A percentile compares a stretch with the other conserved stretches of the same genome.
Conservation (phyloP, 805 yeast species). For the Wickerhamiella azyma region DNA sequence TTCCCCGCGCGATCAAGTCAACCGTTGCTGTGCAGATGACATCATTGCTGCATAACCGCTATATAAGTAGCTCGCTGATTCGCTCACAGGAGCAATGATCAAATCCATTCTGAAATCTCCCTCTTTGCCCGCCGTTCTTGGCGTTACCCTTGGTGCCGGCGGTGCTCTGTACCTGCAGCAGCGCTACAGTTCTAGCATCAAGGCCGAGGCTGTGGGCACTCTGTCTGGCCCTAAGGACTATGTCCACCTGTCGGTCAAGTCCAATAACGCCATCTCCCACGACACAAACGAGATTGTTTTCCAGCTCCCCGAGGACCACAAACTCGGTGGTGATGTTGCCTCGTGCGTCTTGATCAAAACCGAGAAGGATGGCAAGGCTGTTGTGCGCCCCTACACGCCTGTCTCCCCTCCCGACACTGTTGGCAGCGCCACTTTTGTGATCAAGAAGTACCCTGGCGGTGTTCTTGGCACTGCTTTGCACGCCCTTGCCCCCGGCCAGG, state of each 20-base stretch:
- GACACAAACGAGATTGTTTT: constrained; percentile 53
- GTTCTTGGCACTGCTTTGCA: constrained; percentile 66
- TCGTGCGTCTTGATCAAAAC: constrained; percentile 71
- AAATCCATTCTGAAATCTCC: constrained; percentile 5
- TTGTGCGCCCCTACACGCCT: constrained; percentile 78
- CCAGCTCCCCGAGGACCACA: constrained; percentile 54
- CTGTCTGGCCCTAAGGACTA: constrained; percentile 24
- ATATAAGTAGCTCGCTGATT: constrained; percentile 2
- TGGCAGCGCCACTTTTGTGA: constrained; percentile 66
- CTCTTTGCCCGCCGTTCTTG: constrained; percentile 18
- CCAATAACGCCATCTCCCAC: constrained; percentile 19
- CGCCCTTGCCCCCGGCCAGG: constrained; percentile 60
- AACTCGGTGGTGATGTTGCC: constrained; percentile 66
- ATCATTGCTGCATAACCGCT: constrained; percentile 5
- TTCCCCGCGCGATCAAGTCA: not conserved
- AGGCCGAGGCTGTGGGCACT: constrained; percentile 17
- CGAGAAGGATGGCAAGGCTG: constrained; percentile 72
- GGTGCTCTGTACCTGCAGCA: constrained; percentile 28
- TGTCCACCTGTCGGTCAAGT: constrained; percentile 20
- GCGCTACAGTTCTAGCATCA: constrained; percentile 22
- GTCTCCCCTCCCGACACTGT: constrained; percentile 50
- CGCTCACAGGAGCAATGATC: constrained; percentile 1
- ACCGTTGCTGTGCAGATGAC: constrained; percentile 5
- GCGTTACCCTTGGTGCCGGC: constrained; percentile 34
- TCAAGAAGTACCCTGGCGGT: constrained; percentile 78